Base-by-base conservation (phyloP, 108 stramenopile species). In the Nitzschia putrida region DNA sequence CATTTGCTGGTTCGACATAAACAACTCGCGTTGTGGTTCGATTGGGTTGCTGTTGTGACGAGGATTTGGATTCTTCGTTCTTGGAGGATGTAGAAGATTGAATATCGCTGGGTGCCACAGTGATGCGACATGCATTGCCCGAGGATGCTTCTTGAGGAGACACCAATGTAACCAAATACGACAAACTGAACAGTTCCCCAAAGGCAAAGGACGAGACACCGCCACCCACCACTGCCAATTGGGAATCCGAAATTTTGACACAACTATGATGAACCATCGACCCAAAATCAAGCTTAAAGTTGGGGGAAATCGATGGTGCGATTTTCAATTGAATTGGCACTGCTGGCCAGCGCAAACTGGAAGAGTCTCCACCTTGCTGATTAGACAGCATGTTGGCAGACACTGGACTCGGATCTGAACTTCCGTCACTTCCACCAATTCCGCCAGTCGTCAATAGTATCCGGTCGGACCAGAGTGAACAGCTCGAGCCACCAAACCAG, bases 191-290 rank as follows among this genome's bases (percentile, higher is more conserved):
- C 10, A 61, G 72, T 39, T 81, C 81, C 11, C 88, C 90, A 82
- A 94, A 94, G 7, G 88, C 87, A 83, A 94, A 91, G 4, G 83
- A 78, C 10, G 82, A 65, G n/a, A 87, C 86, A 5, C 90, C 93
- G 26, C 93, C 90, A 2, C 92, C 92, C 55, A 89, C 52, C 3
- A 80, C 38, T 0, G 80, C 25, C 11, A 81, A 64, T 34, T 71
- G 66, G 54, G 69, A 59, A 23, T 56, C 18, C 14, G 69, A 72
- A 13, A 87, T 34, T 23, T 71, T 7, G 12, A 81, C 64, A 22
- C 86, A 68, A 25, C 53, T 50, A 59, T 87, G 84, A 71, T 89
- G 86, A 38, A 87, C 83, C 26, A 85, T 59, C 0, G 86, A 70
- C 0, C 83, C 84, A 60, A 88, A 78, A 74, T 87, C 86, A 21